Conservation (phyloP, 2,329 filamentous ascomycete species). For the Verticillium alfalfae region DNA sequence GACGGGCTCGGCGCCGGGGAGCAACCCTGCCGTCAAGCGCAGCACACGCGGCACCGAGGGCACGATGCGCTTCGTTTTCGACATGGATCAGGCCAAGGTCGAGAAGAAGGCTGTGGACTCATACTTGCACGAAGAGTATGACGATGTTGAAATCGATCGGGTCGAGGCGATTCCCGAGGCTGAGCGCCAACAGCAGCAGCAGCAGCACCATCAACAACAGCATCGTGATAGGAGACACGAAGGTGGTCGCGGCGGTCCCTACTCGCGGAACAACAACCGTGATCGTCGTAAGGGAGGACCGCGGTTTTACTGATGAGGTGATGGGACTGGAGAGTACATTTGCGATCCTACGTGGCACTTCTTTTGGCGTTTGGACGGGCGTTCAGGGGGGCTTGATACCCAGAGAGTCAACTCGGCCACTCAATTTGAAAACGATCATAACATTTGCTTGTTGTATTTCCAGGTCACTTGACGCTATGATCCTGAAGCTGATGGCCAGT, state of each 20-base stretch:
- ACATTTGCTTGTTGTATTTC: no score
- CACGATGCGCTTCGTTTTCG: constrained; percentile 85
- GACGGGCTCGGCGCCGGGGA: constrained; percentile 28
- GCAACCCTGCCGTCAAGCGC: constrained; percentile 30
- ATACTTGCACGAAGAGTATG: constrained; percentile 69
- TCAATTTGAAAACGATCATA: no score
- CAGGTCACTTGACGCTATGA: no score
- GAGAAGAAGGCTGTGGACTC: constrained; percentile 64
- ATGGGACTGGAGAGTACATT: background rate
- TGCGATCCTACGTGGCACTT: background rate
- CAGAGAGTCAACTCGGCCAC: background rate
- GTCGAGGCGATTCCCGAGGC: constrained; percentile 52
- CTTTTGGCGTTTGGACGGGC: background rate
- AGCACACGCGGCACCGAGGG: constrained; percentile 52
- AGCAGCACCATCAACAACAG: background rate
- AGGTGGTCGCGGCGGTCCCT: constrained; percentile 1
- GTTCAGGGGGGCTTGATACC: background rate
- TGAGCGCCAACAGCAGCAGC: constrained; percentile 12
- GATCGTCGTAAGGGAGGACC: background rate
- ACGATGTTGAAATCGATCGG: constrained; percentile 72
- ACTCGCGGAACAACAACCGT: background rate
- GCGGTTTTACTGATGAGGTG: background rate
- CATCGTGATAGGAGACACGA: constrained; percentile 11
- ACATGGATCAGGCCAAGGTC: constrained; percentile 65
- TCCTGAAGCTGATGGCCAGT: no score